A percentile compares a stretch with the other conserved stretches of the same genome.
Evolutionary conservation across 2,329 filamentous ascomycete genomes (phyloP).

Genomic region (Penicillium fuscoglaucum): DNA sequence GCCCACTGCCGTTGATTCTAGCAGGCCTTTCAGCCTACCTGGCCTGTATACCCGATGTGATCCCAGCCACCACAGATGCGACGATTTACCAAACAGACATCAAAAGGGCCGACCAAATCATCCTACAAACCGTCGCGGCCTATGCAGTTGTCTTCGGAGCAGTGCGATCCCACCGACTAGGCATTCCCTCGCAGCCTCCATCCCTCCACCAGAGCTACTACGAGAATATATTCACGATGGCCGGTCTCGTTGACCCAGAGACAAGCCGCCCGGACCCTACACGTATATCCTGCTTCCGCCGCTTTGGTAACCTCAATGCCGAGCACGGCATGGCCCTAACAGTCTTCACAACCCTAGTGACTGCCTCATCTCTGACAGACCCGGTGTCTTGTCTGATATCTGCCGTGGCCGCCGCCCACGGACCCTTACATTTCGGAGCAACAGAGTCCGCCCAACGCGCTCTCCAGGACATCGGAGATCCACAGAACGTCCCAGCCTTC

Average conservation of each 20-base stretch:
- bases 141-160: slow-evolving; percentile 31
- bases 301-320: slow-evolving; percentile 57
- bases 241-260: slow-evolving; percentile 52
- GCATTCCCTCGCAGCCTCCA: slow-evolving; percentile 19
- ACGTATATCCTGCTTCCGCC: slow-evolving; percentile 52
- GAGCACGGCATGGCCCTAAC: slow-evolving; percentile 62
- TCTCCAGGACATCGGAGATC: slow-evolving; percentile 23
- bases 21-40: slow-evolving; percentile 33
- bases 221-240: slow-evolving; percentile 57
- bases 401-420: slow-evolving; percentile 56
- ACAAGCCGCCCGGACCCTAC: slow-evolving; percentile 51
- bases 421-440: slow-evolving; percentile 61
- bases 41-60: slow-evolving; percentile 20
- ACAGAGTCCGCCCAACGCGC: slow-evolving; percentile 57
- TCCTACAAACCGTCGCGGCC: slow-evolving; percentile 28
- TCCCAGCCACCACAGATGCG: slow-evolving; percentile 23
- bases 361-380: slow-evolving; percentile 58
- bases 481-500: slow-evolving; percentile 32
- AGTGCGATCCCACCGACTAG: slow-evolving; percentile 29
- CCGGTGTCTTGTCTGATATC: slow-evolving; percentile 55
- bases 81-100: slow-evolving; percentile 28
- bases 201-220: slow-evolving; percentile 51
- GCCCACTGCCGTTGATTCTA: slow-evolving; percentile 31
- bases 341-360: slow-evolving; percentile 57
- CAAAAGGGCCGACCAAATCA: slow-evolving; percentile 21